Base-by-base conservation (phyloP, 352 stramenopile genomes). In the Discostella stelligera region DNA sequence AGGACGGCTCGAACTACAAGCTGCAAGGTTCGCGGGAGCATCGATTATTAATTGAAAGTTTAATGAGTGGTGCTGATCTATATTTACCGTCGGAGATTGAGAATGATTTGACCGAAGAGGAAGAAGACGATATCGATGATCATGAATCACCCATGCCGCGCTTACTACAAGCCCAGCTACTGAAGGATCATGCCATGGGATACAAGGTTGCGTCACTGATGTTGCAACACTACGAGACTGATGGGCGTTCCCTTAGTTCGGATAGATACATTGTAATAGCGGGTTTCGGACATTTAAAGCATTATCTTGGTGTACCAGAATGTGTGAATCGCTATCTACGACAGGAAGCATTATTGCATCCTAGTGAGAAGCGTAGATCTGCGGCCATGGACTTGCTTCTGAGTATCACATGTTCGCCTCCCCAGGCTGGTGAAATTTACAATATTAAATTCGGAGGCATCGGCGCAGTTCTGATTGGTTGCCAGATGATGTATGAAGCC, bases 121-220 rank as follows among this genome's bases (percentile, higher is more conserved):
- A 77, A 25, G 16, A 37, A 18, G 39, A 39, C 18, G 32, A 30
- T 50, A 5, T 20, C 30, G 20, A 50, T 49, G 44, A 54, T 25
- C 54, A 79, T 23, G 60, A 66, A 27, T 77, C 68, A 8, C 68
- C 56, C 56, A 71, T 80, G 10, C 44, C 50, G 23, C 48, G 72
- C 18, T 25, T 91, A 14, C 88, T 88, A 49, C 77, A 83, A 63
- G 85, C 85, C 4, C 85, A 91, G 66, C 44, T 91, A 14, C 58
- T 91, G 6, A 91, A 91, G 67, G 85, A 91, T 77, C 74, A 82
- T 44, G 72, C 75, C 23, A 90, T 90, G 85, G 85, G 76, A 41
- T 73, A 87, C 41, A 73, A 59, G 52, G 58, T 89, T 61, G 59
- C 72, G 37, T 70, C 60, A 8, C n/a, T 80, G 11, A 74, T 80